These are phyloP conservation scores for Periglandula ipomoeae DNA, from an alignment of 2,329 filamentous ascomycete genomes.

Conservation along the genomic window DNA sequence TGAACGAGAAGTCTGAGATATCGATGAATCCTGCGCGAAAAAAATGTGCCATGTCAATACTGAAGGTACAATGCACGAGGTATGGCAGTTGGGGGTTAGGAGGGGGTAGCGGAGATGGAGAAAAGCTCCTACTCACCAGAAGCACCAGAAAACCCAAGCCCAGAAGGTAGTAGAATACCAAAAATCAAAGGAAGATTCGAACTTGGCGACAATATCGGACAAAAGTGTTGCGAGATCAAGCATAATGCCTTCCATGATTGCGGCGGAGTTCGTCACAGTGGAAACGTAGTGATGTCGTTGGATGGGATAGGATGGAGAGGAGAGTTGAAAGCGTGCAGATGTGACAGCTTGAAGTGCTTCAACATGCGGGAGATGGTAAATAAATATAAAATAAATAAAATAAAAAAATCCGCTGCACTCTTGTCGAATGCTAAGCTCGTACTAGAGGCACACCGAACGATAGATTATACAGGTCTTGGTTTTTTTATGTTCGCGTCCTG, in stretches of 20 bases:
- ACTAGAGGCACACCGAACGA: not conserved
- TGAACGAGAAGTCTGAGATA: conserved; percentile 83
- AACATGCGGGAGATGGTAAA: not conserved
- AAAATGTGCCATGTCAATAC: too few relatives aligned
- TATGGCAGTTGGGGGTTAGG: too few relatives aligned
- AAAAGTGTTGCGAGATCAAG: conserved; percentile 11
- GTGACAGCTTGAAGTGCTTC: not conserved
- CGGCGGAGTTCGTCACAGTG: not conserved
- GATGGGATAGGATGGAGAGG: not conserved
- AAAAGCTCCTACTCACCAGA: conserved; percentile 35
- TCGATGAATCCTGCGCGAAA: conserved; percentile 61
- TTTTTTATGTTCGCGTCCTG: not conserved
- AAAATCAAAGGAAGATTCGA: conserved; percentile 23
- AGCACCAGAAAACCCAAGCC: conserved; percentile 30
- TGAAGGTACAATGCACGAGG: too few relatives aligned
- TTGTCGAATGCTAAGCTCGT: not conserved
- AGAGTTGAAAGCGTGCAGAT: not conserved
- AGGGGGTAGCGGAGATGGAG: not conserved
- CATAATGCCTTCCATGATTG: conserved; percentile 2
- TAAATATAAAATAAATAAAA: too few relatives aligned
- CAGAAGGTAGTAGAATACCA: conserved; percentile 37
- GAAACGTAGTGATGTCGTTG: not conserved
- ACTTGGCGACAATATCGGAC: conserved; percentile 4
- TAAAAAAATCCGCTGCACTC: not conserved
- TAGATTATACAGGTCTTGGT: not conserved